A percentile compares a stretch with the other conserved stretches of the same genome.
Conservation (phyloP, 2,329 filamentous ascomycete species). For the Aureobasidium musti region DNA sequence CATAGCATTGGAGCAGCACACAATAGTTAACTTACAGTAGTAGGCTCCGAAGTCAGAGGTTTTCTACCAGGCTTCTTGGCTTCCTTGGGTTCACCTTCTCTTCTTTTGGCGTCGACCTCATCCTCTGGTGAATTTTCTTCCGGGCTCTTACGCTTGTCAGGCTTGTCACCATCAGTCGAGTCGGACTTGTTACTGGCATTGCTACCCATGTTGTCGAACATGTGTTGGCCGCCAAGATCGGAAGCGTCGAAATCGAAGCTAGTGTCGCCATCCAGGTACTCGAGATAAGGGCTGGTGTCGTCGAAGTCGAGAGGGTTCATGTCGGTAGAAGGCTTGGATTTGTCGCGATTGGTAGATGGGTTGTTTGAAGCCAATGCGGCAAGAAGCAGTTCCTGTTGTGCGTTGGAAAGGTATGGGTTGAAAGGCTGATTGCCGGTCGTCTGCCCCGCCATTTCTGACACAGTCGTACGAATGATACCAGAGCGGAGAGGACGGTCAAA, state of each 20-base stretch:
- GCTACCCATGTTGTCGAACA: conserved; percentile 76
- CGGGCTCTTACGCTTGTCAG: conserved; percentile 71
- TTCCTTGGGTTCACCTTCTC: conserved; percentile 79
- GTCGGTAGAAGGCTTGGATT: conserved; percentile 12
- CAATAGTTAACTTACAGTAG: conserved; percentile 71
- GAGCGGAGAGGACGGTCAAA: conserved; percentile 5
- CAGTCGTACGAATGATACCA: conserved; percentile 22
- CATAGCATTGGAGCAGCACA: background rate
- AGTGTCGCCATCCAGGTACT: conserved; percentile 75
- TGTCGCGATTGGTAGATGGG: conserved; percentile 30
- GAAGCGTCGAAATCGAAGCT: conserved; percentile 73
- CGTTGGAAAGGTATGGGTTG: conserved; percentile 49
- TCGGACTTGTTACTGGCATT: conserved; percentile 39
- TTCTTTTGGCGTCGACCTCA: conserved; percentile 69
- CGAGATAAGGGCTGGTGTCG: conserved; percentile 69
- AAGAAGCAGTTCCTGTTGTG: conserved; percentile 52
- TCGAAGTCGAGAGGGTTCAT: conserved; percentile 37
- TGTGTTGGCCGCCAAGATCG: conserved; percentile 57
- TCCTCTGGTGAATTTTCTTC: conserved; percentile 65
- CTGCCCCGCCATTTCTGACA: conserved; percentile 30
- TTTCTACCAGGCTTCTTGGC: conserved; percentile 97
- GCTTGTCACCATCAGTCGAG: conserved; percentile 50
- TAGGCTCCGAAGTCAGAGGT: conserved; percentile 92
- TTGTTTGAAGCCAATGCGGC: conserved; percentile 53
- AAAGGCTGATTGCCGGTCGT: conserved; percentile 33